These are phyloP conservation scores for Rubus parviflorus DNA, from an alignment of 306 rosid species.

Conservation along the genomic window DNA sequence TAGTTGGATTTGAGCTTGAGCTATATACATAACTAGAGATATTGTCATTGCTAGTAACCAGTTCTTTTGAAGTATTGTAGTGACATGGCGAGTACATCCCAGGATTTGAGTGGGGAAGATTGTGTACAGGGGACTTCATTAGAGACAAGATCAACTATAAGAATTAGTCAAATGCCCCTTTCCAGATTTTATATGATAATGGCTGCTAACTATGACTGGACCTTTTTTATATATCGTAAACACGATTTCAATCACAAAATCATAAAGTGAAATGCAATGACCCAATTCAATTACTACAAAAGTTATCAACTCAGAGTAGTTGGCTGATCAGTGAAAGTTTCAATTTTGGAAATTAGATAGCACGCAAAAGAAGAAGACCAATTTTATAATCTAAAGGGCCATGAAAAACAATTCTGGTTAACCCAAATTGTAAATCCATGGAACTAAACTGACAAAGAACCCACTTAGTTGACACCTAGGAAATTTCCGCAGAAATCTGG, in stretches of 20 bases:
- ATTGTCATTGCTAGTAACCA: too few species aligned
- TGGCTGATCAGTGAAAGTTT: not conserved
- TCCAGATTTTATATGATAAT: not conserved
- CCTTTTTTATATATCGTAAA: not conserved
- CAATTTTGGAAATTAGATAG: not conserved
- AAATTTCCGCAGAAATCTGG: not conserved
- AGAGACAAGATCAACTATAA: not conserved
- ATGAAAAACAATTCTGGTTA: not conserved
- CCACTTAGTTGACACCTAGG: slow-evolving; percentile 5
- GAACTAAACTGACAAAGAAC: not conserved
- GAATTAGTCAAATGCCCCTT: not conserved
- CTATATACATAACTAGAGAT: too few species aligned
- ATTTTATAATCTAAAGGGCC: not conserved
- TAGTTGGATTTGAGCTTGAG: too few species aligned
- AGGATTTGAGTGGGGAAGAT: too few species aligned
- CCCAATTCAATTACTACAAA: slow-evolving; percentile 9
- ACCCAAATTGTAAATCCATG: slow-evolving; percentile 12
- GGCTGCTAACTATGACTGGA: not conserved
- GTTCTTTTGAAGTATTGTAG: too few species aligned
- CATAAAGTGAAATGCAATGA: not conserved
- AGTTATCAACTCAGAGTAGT: not conserved
- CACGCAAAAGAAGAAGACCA: not conserved
- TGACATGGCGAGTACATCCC: too few species aligned
- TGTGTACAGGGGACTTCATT: too few species aligned
- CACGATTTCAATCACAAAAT: not conserved